Base-by-base conservation (phyloP, 306 rosid genomes). In the Prinsepia uniflora region DNA sequence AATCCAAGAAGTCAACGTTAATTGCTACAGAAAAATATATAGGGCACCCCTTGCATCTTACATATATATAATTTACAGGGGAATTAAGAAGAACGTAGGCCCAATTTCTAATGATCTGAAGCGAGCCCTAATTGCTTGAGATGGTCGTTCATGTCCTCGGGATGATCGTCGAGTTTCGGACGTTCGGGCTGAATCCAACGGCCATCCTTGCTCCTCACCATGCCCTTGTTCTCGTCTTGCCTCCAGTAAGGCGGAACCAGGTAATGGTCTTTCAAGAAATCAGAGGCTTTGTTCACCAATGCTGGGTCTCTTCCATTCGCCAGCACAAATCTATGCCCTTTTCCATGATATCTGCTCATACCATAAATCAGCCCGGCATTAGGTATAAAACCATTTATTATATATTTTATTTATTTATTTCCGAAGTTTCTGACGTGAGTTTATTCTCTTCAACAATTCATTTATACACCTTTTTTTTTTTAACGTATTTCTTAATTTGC, bases 241-340 rank as follows among this genome's bases (percentile, higher is more conserved):
- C 94, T 78, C 96, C 97, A 92, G 59, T 66, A 49, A 0, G 97
- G 97, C 18, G 97, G 96, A 34, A 92, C 96, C 86, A 87, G 60
- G 87, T 89, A 73, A 74, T 88, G 93, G 40, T 92, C 97, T 48
- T 87, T 92, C 63, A 92, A 57, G 70, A 89, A 89, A 77, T 92
- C 97, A 50, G 85, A 81, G 1, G 81, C 90, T 67, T 92, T 89
- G 84, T 92, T 92, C 85, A 92, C 97, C 10, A 89, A 39, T 0
- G 97, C 97, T 0, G 94, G 96, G 75, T 92, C 97, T 68, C 97
- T 87, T n/a, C 92, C 96, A 8, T 83, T 85, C 3, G 90, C 80
- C 0, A 92, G 80, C 77, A 84, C 87, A 75, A 92, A 92, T 43
- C 94, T 89, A 17, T 74, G 61, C 1, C 89, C 94, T 75, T 71